These are phyloP conservation scores for Bipolaris cookei DNA, from an alignment of 2,329 filamentous ascomycete species.

Conservation along the genomic window DNA sequence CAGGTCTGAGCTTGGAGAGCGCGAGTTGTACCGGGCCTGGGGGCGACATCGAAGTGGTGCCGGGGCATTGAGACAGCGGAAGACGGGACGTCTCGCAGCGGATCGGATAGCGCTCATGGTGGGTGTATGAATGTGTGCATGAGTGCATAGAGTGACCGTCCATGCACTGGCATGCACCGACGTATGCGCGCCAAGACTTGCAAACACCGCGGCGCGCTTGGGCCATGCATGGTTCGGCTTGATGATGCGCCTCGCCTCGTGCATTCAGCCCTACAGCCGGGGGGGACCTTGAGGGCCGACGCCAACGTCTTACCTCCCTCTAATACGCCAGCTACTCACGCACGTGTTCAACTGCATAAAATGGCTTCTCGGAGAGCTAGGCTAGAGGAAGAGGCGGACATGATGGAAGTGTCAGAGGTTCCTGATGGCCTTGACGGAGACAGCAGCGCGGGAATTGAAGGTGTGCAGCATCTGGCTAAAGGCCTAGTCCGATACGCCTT, in stretches of 20 bases:
- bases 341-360: background rate
- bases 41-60: conserved; percentile 19
- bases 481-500: conserved; percentile 68
- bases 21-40: conserved; percentile 28
- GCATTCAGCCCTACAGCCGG: conserved; percentile 21
- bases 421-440: conserved; percentile 28
- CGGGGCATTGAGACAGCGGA: conserved; percentile 36
- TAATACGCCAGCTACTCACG: background rate
- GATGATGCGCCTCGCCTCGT: conserved; percentile 23
- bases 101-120: conserved; percentile 42
- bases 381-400: conserved; percentile 30
- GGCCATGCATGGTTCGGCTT: conserved; percentile 7
- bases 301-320: background rate
- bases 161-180: background rate
- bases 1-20: conserved; percentile 22
- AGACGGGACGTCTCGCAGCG: conserved; percentile 37
- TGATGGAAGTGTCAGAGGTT: conserved; percentile 15
- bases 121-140: conserved; percentile 9
- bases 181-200: background rate
- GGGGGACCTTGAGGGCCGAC: background rate
- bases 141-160: background rate
- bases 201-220: conserved; percentile 16
- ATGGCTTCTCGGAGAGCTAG: conserved; percentile 13
- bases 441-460: conserved; percentile 17
- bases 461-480: conserved; percentile 59